These are phyloP conservation scores for Azolla pinnata DNA, from an alignment of 75 land plant species.

Conservation along the genomic window DNA sequence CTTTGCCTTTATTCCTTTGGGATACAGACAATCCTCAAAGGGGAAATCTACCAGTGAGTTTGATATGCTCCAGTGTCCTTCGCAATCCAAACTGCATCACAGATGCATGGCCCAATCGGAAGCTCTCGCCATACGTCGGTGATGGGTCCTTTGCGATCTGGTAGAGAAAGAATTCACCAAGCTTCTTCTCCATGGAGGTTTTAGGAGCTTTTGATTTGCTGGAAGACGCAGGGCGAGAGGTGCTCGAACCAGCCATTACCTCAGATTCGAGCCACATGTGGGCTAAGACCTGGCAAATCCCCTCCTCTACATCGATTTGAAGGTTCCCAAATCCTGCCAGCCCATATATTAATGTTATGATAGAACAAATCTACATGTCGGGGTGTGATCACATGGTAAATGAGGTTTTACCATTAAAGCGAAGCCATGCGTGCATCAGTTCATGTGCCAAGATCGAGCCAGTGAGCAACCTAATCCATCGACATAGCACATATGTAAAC, in stretches of 20 bases:
- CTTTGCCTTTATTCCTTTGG: no score
- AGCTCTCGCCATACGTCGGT: conserved; percentile 81
- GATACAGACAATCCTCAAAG: no score
- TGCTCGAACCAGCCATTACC: conserved; percentile 28
- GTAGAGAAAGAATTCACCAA: conserved; percentile 78
- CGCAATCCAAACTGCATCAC: conserved; percentile 54
- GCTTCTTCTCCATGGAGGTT: conserved; percentile 44
- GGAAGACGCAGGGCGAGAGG: conserved; percentile 6
- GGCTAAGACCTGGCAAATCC: conserved; percentile 79
- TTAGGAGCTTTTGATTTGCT: conserved; percentile 20
- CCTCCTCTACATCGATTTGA: conserved; percentile 64
- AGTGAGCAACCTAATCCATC: conserved; percentile 52
- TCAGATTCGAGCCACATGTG: conserved; percentile 68
- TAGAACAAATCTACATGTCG: no score
- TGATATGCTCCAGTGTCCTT: conserved; percentile 62
- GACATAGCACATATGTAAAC: not conserved
- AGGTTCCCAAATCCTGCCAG: conserved; percentile 47
- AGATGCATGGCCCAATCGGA: conserved; percentile 57
- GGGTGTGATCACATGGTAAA: not conserved
- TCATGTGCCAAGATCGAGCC: conserved; percentile 93
- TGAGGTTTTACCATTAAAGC: conserved; percentile 55
- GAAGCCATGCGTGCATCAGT: conserved; percentile 95
- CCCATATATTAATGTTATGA: no score
- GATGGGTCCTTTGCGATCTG: conserved; percentile 76
- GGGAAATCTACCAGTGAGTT: conserved; percentile 62